A percentile compares a stretch with the other conserved stretches of the same genome.
phyloP scores from a whole-genome alignment of 108 stramenopile genomes.

The Nitzschia sp. region DNA sequence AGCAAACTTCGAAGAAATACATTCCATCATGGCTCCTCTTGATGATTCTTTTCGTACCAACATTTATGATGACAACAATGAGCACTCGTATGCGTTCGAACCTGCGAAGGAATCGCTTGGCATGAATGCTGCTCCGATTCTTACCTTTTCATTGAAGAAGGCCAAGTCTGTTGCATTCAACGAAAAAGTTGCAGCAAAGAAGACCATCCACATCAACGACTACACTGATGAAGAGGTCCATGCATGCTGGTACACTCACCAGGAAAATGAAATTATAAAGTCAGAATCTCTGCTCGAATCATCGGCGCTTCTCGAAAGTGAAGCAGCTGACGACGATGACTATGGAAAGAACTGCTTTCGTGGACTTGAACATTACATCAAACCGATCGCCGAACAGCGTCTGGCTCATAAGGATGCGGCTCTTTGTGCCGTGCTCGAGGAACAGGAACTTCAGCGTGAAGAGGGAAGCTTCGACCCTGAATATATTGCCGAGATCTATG shows the following conservation, averaged over 20 bases:
- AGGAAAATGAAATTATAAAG: neutral
- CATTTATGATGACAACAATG: too few relatives aligned
- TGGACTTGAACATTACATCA: neutral
- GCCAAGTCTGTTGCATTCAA: conserved; percentile 7
- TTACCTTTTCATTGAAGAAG: too few relatives aligned
- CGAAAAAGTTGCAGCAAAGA: neutral
- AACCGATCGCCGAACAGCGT: neutral
- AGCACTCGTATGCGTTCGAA: too few relatives aligned
- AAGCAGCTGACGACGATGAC: neutral
- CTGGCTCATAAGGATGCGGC: neutral
- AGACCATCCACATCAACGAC: conserved; percentile 8
- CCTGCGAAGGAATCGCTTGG: too few relatives aligned
- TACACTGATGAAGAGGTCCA: conserved; percentile 1
- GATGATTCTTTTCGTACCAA: too few relatives aligned
- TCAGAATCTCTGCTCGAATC: neutral
- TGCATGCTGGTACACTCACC: neutral
- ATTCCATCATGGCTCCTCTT: too few relatives aligned
- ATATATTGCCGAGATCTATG: neutral
- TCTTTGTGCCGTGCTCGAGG: neutral
- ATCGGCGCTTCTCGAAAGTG: neutral
- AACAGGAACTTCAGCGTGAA: neutral
- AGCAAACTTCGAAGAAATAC: too few relatives aligned
- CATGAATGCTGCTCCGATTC: too few relatives aligned
- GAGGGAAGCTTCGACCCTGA: neutral
- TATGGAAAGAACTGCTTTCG: neutral